Percentiles rank a stretch among this genome's conserved stretches.
Evolutionary conservation across 768 basidiomycete species (phyloP).

Genomic region (Holtermanniella nyarrowii): DNA sequence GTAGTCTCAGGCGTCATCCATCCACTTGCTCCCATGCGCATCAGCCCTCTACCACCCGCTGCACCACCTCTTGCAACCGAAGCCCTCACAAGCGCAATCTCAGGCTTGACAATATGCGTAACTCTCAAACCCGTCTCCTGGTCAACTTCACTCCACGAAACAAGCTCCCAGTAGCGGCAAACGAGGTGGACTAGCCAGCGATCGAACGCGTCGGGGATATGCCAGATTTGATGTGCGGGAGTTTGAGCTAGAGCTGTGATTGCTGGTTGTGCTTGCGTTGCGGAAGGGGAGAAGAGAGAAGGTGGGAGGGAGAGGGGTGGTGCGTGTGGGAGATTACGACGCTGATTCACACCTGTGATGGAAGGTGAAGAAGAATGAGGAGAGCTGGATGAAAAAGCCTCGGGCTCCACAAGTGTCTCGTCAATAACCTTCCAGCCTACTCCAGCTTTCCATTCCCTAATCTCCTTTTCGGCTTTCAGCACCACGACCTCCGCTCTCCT

Average conservation of each 20-base stretch:
- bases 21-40: conserved; percentile 2
- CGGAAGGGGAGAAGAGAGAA: background rate
- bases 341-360: background rate
- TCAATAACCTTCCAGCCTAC: background rate
- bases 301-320: background rate
- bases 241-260: conserved; percentile 31
- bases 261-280: conserved; percentile 10
- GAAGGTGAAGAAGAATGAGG: background rate
- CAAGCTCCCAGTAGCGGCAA: conserved; percentile 32
- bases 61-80: background rate
- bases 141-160: conserved; percentile 34
- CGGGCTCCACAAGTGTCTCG: background rate
- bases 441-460: conserved; percentile 26
- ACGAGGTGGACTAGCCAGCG: conserved; percentile 35
- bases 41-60: background rate
- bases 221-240: conserved; percentile 38
- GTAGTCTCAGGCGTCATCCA: conserved; percentile 1
- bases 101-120: conserved; percentile 34
- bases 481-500: conserved; percentile 30
- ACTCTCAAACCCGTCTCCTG: conserved; percentile 34
- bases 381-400: background rate
- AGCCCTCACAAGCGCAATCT: conserved; percentile 14
- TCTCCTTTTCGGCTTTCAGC: conserved; percentile 16
- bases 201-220: conserved; percentile 32
- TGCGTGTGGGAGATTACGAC: background rate